Evolutionary conservation across 2,329 filamentous ascomycete species (phyloP).

Genomic region (Alternaria consortialis): DNA sequence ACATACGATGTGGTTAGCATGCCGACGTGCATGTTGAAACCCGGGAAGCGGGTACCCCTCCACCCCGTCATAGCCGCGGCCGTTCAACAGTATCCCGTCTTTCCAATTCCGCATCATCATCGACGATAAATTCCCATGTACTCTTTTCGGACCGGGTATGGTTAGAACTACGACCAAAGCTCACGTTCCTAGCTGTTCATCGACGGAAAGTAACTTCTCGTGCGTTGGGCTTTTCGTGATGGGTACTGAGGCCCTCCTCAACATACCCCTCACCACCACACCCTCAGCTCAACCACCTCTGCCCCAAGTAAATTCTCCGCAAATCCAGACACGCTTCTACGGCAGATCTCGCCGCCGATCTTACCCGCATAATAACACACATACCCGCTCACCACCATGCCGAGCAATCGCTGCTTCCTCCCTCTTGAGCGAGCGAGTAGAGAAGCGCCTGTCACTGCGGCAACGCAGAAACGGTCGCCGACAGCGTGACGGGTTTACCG

Average conservation of each 20-base stretch:
- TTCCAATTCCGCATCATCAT: conserved; percentile 10
- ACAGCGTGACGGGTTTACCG: conserved; percentile 12
- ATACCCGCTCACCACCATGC: conserved; percentile 12
- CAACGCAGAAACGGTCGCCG: conserved; percentile 8
- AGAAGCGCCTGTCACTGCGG: conserved; percentile 17
- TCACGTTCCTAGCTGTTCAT: conserved; percentile 1
- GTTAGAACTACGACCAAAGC: conserved; percentile 5
- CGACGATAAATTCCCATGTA: conserved; percentile 11
- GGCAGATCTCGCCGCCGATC: conserved; percentile 38
- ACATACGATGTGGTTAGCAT: conserved; percentile 27
- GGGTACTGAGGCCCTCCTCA: conserved; percentile 1
- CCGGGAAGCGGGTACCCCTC: conserved; percentile 35
- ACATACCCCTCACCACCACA: conserved; percentile 33
- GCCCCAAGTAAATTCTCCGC: conserved; percentile 32
- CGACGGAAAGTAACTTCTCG: not conserved
- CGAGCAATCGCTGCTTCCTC: conserved; percentile 8
- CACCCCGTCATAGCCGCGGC: conserved; percentile 36
- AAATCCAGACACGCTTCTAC: conserved; percentile 36
- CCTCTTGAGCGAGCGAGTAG: conserved; percentile 4
- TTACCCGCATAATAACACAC: conserved; percentile 19
- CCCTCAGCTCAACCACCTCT: conserved; percentile 19
- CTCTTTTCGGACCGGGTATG: conserved; percentile 9
- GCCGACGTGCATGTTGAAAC: conserved; percentile 24
- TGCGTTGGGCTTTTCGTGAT: conserved; percentile 1
- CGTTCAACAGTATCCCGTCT: conserved; percentile 21